phyloP scores from a whole-genome alignment of 768 basidiomycete genomes.

The Chalciporus chontae region DNA sequence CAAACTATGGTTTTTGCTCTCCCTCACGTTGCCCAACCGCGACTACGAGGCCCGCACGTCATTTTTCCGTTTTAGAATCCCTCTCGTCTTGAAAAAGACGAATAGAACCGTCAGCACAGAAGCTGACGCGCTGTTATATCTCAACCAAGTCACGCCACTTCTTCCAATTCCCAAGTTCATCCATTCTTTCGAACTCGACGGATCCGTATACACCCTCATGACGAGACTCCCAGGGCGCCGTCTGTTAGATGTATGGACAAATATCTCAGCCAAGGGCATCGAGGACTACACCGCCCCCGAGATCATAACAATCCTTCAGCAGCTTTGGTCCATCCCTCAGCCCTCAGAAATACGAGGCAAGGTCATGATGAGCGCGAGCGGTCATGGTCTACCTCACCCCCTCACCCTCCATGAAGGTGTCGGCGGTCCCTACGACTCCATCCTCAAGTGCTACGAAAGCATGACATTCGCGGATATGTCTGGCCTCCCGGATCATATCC shows the following conservation, averaged over 20 bases:
- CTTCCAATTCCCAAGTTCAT: conserved; percentile 24
- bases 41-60: conserved; percentile 6
- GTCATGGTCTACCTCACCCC: conserved; percentile 22
- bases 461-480: conserved; percentile 6
- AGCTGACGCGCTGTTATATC: conserved; percentile 19
- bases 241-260: conserved; percentile 8
- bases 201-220: conserved; percentile 20
- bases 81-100: conserved; percentile 16
- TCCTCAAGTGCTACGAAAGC: conserved; percentile 15
- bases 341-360: conserved; percentile 9
- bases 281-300: background rate
- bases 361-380: conserved; percentile 25
- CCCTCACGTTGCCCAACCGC: conserved; percentile 2
- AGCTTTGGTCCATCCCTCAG: conserved; percentile 20
- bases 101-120: conserved; percentile 15
- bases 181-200: conserved; percentile 13
- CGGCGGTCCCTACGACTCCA: conserved; percentile 17
- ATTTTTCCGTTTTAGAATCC: conserved; percentile 20
- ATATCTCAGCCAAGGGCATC: conserved; percentile 6
- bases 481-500: conserved; percentile 1
- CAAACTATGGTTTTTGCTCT: background rate
- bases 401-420: conserved; percentile 6
- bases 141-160: conserved; percentile 12
- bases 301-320: conserved; percentile 6
- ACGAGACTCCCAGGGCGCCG: conserved; percentile 16